Base-by-base conservation (phyloP, 352 stramenopile species). In the Globisporangium megalacanthum region DNA sequence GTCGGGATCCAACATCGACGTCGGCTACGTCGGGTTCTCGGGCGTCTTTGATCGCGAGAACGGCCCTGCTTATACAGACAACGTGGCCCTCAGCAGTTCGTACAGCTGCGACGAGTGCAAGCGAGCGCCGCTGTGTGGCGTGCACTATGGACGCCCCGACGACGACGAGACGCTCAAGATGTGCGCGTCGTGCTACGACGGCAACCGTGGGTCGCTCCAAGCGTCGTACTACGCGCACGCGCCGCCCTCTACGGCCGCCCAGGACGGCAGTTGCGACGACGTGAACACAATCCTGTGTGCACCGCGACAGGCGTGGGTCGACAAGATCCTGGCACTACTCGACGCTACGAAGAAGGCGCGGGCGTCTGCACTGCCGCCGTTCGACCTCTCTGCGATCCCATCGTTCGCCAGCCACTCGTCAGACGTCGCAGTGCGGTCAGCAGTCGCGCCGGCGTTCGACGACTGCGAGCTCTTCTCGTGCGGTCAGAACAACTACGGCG, bases 401-500 rank as follows among this genome's bases (percentile, higher is more conserved):
- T 20, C 14, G 3, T 9, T 8, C 6, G 14, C 15, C 54, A 41
- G 42, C 51, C 22, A 35, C 49, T 29, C 29, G 45, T 22, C 29
- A 47, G 54, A 22, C 46, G 45, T 3, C 52, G 56, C 47, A 60
- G 29, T 46, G 20, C 64, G 22, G 25, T 54, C 37, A 60, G 29
- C 62, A 33, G 63, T 42, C 13, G 22, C 59, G 25, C 25, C 25
- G 4, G 75, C 70, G 51, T 94, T 79, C 58, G 85, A 93, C n/a
- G 81, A 93, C 59, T 92, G 84, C 25, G 82, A 95, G 39, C 62
- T 95, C 4, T 95, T 94, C 64, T 91, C 86, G 0, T 95, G 84
- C 35, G 86, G 86, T 0, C 86, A 95, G 69, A 95, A 95, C 63
- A 95, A 94, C 58, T 95, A 95, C 54, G 86, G 86, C 10, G 86